Evolutionary conservation across 2,329 filamentous ascomycete genomes (phyloP), one percentile per base, ranked within the genome.

Genomic region (Furcasterigmium furcatum): DNA sequence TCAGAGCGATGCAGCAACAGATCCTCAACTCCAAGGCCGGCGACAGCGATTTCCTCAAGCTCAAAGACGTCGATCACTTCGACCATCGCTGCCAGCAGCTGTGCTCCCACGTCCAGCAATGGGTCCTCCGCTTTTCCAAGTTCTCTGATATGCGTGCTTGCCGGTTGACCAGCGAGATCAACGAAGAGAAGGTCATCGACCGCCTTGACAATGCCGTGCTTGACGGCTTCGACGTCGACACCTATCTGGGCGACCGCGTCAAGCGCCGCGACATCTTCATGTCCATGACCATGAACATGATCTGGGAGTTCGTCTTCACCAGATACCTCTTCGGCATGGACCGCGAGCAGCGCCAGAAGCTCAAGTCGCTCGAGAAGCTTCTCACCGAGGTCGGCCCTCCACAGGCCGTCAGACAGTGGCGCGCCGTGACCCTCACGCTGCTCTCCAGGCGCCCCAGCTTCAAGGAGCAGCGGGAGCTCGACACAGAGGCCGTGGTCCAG

Each of bases 291-390:
- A 97, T 97, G 91, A 94, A 88, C 50, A 96, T 99, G 91, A 85
- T 99, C 43, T 99, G 91, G 91, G 94, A 99, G 67, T 96, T 95
- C 61, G 85, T 99, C 62, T 99, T 99, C 63, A 96, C 92, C 9
- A 84, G 94, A 52, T 99, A 99, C 65, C 83, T 99, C 21, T 99
- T 99, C 64, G 94, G 94, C 58, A 96, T 99, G 90, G 94, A 99
- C 64, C 82, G 91, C 57, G 94, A 97, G 67, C 94, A 99, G 68
- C 84, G 94, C 57, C 91, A 97, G 67, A 97, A 97, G 68, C 85
- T 99, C 64, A 97, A 99, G 72, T 84, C 87, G 27, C 80, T 99
- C 9, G 95, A 99, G 71, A 96, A 96, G 73, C 85, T 88, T 32
- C 78, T 99, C 24, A 79, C 80, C 18, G 94, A 99, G 62, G 88